Conservation (phyloP, 345 rosid species). For the Cardamine occulta region DNA sequence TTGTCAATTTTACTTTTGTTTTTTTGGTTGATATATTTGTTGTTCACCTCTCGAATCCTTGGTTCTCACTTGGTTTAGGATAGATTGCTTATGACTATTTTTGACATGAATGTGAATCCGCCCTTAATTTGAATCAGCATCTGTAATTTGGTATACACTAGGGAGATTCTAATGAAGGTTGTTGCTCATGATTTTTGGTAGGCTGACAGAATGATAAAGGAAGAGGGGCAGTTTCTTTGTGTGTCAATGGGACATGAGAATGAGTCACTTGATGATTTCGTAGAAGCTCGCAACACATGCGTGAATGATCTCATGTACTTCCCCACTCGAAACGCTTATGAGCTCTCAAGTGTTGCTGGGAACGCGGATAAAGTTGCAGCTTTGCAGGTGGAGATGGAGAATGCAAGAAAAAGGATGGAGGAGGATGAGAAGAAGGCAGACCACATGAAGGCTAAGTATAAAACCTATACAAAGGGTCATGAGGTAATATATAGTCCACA, state of each 20-base stretch:
- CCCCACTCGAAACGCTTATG: conserved; percentile 87
- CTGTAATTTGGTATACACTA: not conserved
- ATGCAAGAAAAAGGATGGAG: conserved; percentile 70
- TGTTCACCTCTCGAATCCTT: no score
- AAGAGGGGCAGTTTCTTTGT: conserved; percentile 72
- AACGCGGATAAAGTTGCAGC: conserved; percentile 87
- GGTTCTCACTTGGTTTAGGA: not conserved
- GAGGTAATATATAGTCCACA: conserved; percentile 60
- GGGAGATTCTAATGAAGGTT: conserved; percentile 7
- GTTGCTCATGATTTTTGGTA: conserved; percentile 37
- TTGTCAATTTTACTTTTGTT: not conserved
- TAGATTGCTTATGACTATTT: conserved; percentile 3
- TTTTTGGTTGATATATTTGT: not conserved
- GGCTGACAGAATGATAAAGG: conserved; percentile 75
- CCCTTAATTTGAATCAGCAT: conserved; percentile 22
- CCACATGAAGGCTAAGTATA: conserved; percentile 77
- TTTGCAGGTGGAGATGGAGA: conserved; percentile 77
- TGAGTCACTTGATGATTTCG: conserved; percentile 80
- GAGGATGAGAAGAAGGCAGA: conserved; percentile 86
- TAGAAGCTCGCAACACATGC: conserved; percentile 88
- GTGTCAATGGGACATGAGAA: conserved; percentile 90
- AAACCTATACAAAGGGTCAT: conserved; percentile 87
- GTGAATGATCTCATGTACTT: conserved; percentile 94
- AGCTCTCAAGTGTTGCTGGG: conserved; percentile 94
- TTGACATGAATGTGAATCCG: not conserved